Conservation (phyloP, 495 filamentous ascomycete species). For the Trichoderma erinaceum region DNA sequence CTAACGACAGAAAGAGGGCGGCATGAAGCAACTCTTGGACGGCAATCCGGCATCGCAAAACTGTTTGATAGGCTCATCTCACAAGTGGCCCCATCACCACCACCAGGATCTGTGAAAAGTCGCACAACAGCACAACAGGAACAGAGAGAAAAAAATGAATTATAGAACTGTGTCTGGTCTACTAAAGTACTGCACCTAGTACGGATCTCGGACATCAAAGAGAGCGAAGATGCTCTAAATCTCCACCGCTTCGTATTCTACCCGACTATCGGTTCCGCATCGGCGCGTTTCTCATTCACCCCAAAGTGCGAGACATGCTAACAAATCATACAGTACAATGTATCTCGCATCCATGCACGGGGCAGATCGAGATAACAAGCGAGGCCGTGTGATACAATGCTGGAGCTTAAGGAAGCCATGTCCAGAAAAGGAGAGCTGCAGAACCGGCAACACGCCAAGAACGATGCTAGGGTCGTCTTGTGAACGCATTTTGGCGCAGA, state of each 20-base stretch:
- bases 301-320: neutral
- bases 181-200: neutral
- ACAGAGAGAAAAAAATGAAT: neutral
- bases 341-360: slow-evolving; percentile 3
- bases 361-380: neutral
- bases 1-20: neutral
- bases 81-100: neutral
- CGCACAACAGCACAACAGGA: neutral
- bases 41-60: neutral
- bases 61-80: neutral
- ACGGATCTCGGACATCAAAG: neutral
- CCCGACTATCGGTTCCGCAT: neutral
- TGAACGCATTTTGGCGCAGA: neutral
- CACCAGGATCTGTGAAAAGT: neutral
- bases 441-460: neutral
- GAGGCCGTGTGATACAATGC: neutral
- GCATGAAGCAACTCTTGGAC: neutral
- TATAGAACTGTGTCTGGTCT: neutral
- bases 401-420: neutral
- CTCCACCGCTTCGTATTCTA: slow-evolving; percentile 1
- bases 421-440: slow-evolving; percentile 1
- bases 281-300: neutral
- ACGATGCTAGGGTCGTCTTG: neutral
- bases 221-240: neutral
- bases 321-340: neutral